Conservation (phyloP, 257 asterid genomes). For the Pogostemon cablin region DNA sequence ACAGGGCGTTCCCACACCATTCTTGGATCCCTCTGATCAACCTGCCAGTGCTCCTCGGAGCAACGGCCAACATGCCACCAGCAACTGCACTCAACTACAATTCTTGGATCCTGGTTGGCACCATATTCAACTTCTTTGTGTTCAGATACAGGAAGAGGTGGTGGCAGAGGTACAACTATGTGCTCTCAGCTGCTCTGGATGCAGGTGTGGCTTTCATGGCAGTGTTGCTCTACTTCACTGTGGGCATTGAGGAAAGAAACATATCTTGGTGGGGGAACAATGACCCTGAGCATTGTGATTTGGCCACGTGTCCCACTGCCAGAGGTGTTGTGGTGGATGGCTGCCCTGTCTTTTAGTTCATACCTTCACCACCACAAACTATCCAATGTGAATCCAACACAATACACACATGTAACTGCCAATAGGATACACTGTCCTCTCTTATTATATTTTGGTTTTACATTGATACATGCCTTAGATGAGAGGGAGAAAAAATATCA, state of each 20-base stretch:
- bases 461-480: too few species aligned
- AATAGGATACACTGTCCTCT: too few species aligned
- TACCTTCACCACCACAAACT: too few species aligned
- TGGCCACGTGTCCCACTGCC: slow-evolving; percentile 77
- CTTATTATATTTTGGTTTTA: too few species aligned
- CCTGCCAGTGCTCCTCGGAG: slow-evolving; percentile 78
- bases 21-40: slow-evolving; percentile 68
- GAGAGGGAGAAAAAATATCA: too few species aligned
- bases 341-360: slow-evolving; percentile 48
- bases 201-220: slow-evolving; percentile 88
- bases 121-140: slow-evolving; percentile 64
- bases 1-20: slow-evolving; percentile 49
- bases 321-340: slow-evolving; percentile 52
- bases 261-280: slow-evolving; percentile 65
- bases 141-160: slow-evolving; percentile 64
- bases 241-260: slow-evolving; percentile 48
- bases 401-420: too few species aligned
- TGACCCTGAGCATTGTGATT: slow-evolving; percentile 65
- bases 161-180: slow-evolving; percentile 80
- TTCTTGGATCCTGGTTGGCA: slow-evolving; percentile 65
- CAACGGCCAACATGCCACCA: slow-evolving; percentile 65
- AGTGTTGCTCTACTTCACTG: slow-evolving; percentile 53
- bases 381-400: too few species aligned
- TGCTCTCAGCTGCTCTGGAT: slow-evolving; percentile 71
- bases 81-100: slow-evolving; percentile 69